phyloP scores from a whole-genome alignment of 2,329 filamentous ascomycete species.

The Xylariaceae sp. region DNA sequence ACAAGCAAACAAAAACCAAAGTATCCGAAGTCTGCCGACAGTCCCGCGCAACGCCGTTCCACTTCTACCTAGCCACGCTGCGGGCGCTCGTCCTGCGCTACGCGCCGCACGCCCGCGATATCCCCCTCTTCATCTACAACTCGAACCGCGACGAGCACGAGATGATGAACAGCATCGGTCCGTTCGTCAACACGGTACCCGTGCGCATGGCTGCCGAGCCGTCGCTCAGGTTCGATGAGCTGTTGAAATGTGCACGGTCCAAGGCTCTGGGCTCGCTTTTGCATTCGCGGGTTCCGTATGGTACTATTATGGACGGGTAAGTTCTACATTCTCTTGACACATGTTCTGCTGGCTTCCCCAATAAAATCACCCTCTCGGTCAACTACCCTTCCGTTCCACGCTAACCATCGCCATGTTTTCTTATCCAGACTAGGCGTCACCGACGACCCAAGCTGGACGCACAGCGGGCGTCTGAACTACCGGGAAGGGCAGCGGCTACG shows the following conservation, averaged over 20 bases:
- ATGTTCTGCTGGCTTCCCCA: no score
- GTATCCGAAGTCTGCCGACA: background rate
- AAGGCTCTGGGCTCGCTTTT: background rate
- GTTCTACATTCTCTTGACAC: no score
- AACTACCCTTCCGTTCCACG: no score
- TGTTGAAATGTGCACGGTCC: background rate
- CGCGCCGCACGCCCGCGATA: background rate
- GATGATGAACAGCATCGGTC: constrained; percentile 1
- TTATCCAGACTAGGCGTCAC: no score
- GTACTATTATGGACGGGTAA: no score
- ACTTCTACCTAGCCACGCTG: constrained; percentile 7
- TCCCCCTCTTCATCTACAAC: constrained; percentile 3
- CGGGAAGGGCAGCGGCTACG: no score
- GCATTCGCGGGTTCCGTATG: no score
- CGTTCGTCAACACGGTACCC: background rate
- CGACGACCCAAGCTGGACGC: no score
- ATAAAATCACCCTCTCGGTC: no score
- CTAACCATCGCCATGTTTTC: no score
- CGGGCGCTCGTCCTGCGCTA: constrained; percentile 1
- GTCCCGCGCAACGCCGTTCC: constrained; percentile 9
- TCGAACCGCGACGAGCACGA: background rate
- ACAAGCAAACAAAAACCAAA: background rate
- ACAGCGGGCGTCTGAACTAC: no score
- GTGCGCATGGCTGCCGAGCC: background rate
- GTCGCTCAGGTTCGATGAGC: background rate